Evolutionary conservation across 2,329 filamentous ascomycete genomes (phyloP), one percentile per base, ranked within the genome.

Genomic region (Harringtonia aguacate): DNA sequence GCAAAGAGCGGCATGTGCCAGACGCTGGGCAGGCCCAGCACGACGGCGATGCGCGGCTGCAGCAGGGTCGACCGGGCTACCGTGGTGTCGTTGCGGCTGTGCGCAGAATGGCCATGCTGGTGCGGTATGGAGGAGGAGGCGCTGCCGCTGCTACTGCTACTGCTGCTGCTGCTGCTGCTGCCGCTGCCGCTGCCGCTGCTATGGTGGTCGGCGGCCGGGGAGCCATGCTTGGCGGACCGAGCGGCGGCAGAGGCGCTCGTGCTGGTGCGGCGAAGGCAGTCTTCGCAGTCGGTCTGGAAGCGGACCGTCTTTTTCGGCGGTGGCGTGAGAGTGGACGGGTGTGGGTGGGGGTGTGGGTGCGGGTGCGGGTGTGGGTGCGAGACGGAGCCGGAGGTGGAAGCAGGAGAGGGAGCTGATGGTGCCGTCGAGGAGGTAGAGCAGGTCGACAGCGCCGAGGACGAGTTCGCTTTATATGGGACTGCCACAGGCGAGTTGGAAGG

Each of bases 31-130:
- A 92, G 77, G 41, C 85, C 84, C 38, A 90, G 72, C 28, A 86
- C 75, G 53, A 88, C 83, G 50, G 85, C 85, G 45, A 90, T 78
- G 45, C 84, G 83, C 13, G 85, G 85, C 56, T 88, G 84, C 36
- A 87, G 69, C 42, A 81, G 66, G 15, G 73, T 57, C 9, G 60
- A 58, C 13, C 52, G 53, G 8, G 54, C 54, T 4, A 53, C 42
- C 8, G 45, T 39, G 12, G 21, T 30, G 42, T 45, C 41, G 40
- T 46, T 30, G 41, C 14, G 30, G 41, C 40, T n/a, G n/a, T n/a
- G n/a, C n/a, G n/a, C n/a, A n/a, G n/a, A n/a, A n/a, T 20, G 24
- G 24, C 36, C 24, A 10, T 10, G 24, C 24, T 27, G n/a, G n/a
- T 20, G 24, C 15, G 35, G 24, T 47, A 31, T 24, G 29, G 4